phyloP scores from a whole-genome alignment of 495 filamentous ascomycete species.

The Aspergillus kassunensis region DNA sequence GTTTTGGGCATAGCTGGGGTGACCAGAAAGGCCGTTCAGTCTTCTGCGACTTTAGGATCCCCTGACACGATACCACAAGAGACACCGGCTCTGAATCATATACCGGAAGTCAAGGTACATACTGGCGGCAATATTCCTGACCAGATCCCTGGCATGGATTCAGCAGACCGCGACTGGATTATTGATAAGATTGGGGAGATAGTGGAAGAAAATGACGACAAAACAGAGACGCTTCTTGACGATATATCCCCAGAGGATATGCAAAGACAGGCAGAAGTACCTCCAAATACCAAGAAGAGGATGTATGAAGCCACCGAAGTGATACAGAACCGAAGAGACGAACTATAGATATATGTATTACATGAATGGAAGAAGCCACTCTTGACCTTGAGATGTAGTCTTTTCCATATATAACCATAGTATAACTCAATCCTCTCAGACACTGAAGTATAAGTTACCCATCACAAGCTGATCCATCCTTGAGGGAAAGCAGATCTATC shows the following conservation, averaged over 20 bases:
- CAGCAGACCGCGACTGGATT: slow-evolving; percentile 35
- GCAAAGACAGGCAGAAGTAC: slow-evolving; percentile 43
- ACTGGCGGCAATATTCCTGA: slow-evolving; percentile 21
- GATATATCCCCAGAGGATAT: slow-evolving; percentile 37
- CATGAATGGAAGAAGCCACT: background rate
- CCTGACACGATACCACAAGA: slow-evolving; percentile 6
- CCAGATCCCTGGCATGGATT: slow-evolving; percentile 22
- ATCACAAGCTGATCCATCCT: too few relatives aligned
- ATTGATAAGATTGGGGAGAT: slow-evolving; percentile 54
- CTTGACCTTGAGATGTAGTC: too few relatives aligned
- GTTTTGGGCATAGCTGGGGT: slow-evolving; percentile 37
- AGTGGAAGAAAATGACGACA: slow-evolving; percentile 47
- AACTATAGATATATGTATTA: slow-evolving; percentile 41
- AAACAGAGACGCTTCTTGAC: slow-evolving; percentile 24
- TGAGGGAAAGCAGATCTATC: too few relatives aligned
- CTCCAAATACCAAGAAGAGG: slow-evolving; percentile 74
- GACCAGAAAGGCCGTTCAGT: slow-evolving; percentile 29
- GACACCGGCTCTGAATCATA: slow-evolving; percentile 13
- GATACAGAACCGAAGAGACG: slow-evolving; percentile 42
- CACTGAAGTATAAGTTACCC: too few relatives aligned
- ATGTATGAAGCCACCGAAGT: slow-evolving; percentile 66
- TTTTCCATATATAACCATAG: too few relatives aligned
- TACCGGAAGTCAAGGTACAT: slow-evolving; percentile 18
- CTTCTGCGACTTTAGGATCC: slow-evolving; percentile 19
- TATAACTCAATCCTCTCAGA: too few relatives aligned